Conservation (phyloP, 441 rosid species). For the Jatropha multifida region DNA sequence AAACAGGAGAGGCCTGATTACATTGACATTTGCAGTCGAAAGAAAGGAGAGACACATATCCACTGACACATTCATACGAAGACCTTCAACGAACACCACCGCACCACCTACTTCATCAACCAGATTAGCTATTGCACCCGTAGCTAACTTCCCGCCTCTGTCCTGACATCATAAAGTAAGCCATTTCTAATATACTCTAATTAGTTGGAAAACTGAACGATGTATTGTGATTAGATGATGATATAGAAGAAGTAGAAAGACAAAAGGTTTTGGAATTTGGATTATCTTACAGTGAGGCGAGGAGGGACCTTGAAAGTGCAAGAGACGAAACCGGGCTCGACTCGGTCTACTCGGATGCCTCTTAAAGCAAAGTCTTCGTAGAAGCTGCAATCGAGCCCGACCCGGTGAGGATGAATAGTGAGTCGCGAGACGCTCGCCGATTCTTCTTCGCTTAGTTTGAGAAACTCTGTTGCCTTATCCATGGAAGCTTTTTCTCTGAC, state of each 20-base stretch:
- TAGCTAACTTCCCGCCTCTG: conserved; percentile 60
- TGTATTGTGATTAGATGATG: neutral
- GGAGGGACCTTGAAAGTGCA: conserved; percentile 82
- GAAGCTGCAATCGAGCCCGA: conserved; percentile 48
- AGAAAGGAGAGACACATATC: conserved; percentile 82
- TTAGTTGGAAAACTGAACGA: neutral
- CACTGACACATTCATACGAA: conserved; percentile 67
- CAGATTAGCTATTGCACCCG: conserved; percentile 76
- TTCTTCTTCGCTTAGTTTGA: conserved; percentile 46
- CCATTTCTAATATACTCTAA: neutral
- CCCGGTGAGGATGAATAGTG: conserved; percentile 41
- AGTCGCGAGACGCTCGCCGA: conserved; percentile 46
- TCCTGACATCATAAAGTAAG: conserved; percentile 44
- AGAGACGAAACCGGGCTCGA: conserved; percentile 63
- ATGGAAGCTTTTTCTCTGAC: conserved; percentile 23
- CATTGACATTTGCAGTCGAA: conserved; percentile 70
- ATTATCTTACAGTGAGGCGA: conserved; percentile 66
- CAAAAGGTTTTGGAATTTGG: neutral
- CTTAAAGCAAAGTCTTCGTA: conserved; percentile 63
- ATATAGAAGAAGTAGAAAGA: neutral
- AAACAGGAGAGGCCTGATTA: conserved; percentile 23
- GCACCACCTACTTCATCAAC: conserved; percentile 86
- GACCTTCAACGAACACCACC: conserved; percentile 57
- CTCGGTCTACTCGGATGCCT: conserved; percentile 74
- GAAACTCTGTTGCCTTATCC: conserved; percentile 55